Conservation (phyloP, 2,329 filamentous ascomycete species). For the Uncinocarpus reesii region DNA sequence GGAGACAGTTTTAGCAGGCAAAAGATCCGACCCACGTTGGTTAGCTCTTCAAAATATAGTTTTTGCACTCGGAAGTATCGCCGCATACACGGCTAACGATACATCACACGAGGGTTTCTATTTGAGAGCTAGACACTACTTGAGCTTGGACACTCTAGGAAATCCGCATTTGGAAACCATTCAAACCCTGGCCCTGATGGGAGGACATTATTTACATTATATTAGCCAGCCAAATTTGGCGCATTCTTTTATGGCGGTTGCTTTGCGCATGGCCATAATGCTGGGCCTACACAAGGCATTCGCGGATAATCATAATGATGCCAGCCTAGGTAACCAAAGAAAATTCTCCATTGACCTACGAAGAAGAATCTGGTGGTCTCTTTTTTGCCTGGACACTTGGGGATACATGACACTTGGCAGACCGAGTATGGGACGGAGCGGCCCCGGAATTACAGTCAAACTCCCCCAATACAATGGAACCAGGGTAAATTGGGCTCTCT, state of each 20-base stretch:
- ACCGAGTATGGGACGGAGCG: slow-evolving; percentile 58
- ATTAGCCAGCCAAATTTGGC: slow-evolving; percentile 68
- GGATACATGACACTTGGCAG: slow-evolving; percentile 60
- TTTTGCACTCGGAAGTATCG: slow-evolving; percentile 63
- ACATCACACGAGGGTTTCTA: slow-evolving; percentile 61
- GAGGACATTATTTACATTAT: slow-evolving; percentile 69
- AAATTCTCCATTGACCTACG: slow-evolving; percentile 50
- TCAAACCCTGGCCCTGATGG: slow-evolving; percentile 60
- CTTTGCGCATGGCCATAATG: slow-evolving; percentile 63
- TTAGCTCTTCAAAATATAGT: slow-evolving; percentile 65
- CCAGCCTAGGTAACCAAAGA: slow-evolving; percentile 30
- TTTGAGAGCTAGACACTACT: slow-evolving; percentile 54
- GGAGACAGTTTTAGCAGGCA: slow-evolving; percentile 52
- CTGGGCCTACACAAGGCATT: slow-evolving; percentile 61
- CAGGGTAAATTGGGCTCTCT: slow-evolving; percentile 20
- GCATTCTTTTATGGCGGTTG: slow-evolving; percentile 60
- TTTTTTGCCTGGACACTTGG: slow-evolving; percentile 67
- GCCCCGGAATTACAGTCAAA: slow-evolving; percentile 56
- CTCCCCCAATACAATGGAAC: slow-evolving; percentile 45
- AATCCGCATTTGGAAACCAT: slow-evolving; percentile 63
- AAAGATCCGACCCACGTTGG: slow-evolving; percentile 59
- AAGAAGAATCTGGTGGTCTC: slow-evolving; percentile 62
- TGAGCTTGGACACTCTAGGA: slow-evolving; percentile 57
- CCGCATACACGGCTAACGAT: slow-evolving; percentile 52
- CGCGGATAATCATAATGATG: slow-evolving; percentile 33